Conservation (phyloP, 2,329 filamentous ascomycete genomes). For the Ophiostoma quercus region DNA sequence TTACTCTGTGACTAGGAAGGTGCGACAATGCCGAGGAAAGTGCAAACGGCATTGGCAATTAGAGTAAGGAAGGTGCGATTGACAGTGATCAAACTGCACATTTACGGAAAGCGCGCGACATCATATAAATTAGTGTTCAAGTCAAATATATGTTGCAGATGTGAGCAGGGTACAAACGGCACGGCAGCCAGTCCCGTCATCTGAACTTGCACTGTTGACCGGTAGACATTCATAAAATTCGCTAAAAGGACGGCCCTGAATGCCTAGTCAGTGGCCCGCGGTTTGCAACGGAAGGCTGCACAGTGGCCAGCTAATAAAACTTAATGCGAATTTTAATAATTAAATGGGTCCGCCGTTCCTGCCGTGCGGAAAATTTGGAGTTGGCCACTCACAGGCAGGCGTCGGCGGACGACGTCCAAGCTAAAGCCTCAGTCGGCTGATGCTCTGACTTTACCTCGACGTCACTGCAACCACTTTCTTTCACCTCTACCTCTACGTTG, state of each 20-base stretch:
- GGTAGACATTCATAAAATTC: neutral
- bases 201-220: neutral
- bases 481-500: constrained; percentile 2
- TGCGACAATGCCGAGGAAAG: neutral
- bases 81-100: neutral
- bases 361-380: constrained; percentile 18
- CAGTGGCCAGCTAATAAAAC: neutral
- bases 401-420: constrained; percentile 4
- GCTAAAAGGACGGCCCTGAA: neutral
- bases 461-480: neutral
- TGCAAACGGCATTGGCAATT: neutral
- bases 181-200: neutral
- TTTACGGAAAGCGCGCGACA: neutral
- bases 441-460: constrained; percentile 1
- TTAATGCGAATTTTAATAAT: neutral
- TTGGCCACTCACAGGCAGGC: constrained; percentile 22
- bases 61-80: neutral
- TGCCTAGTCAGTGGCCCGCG: neutral
- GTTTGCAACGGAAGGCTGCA: constrained; percentile 3
- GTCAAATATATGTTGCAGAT: neutral
- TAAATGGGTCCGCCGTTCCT: constrained; percentile 16
- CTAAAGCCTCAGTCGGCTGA: constrained; percentile 12
- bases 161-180: neutral
- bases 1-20: neutral
- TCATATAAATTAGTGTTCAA: neutral